Conservation (phyloP, 495 filamentous ascomycete species). For the Platismatia glauca region DNA sequence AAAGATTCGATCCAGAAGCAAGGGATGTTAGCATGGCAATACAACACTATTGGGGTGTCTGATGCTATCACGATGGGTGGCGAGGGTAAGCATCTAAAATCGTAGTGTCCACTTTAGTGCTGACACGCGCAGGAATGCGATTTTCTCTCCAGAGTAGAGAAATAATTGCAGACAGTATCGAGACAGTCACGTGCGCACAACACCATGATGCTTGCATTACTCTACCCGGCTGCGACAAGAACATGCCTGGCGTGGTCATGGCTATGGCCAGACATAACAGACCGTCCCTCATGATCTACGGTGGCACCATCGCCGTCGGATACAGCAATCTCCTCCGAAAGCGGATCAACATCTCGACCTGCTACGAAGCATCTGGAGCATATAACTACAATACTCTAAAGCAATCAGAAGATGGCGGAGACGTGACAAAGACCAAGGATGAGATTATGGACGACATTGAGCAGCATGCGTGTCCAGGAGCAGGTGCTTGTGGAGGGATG, state of each 20-base stretch:
- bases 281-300: conserved; percentile 78
- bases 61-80: conserved; percentile 96
- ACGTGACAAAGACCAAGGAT: conserved; percentile 53
- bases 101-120: background rate
- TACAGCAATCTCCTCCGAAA: conserved; percentile 69
- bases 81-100: conserved; percentile 50
- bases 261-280: conserved; percentile 85
- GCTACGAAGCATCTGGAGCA: conserved; percentile 88
- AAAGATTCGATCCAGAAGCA: conserved; percentile 74
- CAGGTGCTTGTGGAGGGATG: conserved; percentile 93
- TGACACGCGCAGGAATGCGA: conserved; percentile 64
- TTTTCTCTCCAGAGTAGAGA: conserved; percentile 94
- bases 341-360: conserved; percentile 80
- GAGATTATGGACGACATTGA: conserved; percentile 86
- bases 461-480: conserved; percentile 75
- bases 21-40: conserved; percentile 86
- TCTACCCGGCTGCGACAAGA: conserved; percentile 96
- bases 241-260: conserved; percentile 90
- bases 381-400: conserved; percentile 62
- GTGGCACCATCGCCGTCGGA: conserved; percentile 81
- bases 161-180: conserved; percentile 90
- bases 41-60: conserved; percentile 88
- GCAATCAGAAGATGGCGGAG: conserved; percentile 48
- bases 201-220: conserved; percentile 90
- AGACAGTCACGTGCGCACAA: conserved; percentile 81